These are phyloP conservation scores for Saccharomycopsis sp. DNA, from an alignment of 805 yeast genomes.

Conservation along the genomic window DNA sequence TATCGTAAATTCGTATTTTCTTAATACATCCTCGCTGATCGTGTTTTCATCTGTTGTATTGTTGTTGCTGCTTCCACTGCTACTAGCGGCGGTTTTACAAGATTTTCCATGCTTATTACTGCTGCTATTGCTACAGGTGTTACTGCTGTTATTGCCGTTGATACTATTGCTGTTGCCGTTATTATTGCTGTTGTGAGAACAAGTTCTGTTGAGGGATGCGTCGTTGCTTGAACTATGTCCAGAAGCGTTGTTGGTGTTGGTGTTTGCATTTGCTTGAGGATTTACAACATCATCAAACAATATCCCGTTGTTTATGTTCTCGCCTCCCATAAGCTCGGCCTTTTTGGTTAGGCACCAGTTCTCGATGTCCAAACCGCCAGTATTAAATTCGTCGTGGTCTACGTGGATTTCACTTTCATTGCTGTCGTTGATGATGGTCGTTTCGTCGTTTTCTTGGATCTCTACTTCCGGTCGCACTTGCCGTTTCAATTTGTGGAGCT, in stretches of 20 bases:
- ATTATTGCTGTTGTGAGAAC: not conserved
- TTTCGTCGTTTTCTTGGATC: not conserved
- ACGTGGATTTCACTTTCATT: not conserved
- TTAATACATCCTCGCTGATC: not conserved
- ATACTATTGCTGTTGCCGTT: not conserved
- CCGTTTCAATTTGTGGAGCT: conserved; percentile 19
- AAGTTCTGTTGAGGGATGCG: not conserved
- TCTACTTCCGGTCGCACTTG: not conserved
- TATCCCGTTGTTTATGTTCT: conserved; percentile 17
- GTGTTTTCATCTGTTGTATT: not conserved
- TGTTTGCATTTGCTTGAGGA: not conserved
- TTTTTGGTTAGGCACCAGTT: conserved; percentile 46
- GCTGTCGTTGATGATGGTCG: not conserved
- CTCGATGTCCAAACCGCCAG: conserved; percentile 38
- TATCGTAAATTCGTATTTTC: conserved; percentile 6
- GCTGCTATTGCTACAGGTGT: no score
- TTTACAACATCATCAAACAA: conserved; percentile 3
- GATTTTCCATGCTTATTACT: not conserved
- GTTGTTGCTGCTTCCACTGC: no score
- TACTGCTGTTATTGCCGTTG: not conserved
- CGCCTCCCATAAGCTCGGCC: conserved; percentile 34
- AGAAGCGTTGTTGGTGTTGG: not conserved
- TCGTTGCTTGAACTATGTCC: not conserved
- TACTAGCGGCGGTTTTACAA: not conserved
- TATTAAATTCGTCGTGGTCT: conserved; percentile 20